These are phyloP conservation scores for Anisodus tanguticus DNA, from an alignment of 257 asterid genomes.

Conservation along the genomic window DNA sequence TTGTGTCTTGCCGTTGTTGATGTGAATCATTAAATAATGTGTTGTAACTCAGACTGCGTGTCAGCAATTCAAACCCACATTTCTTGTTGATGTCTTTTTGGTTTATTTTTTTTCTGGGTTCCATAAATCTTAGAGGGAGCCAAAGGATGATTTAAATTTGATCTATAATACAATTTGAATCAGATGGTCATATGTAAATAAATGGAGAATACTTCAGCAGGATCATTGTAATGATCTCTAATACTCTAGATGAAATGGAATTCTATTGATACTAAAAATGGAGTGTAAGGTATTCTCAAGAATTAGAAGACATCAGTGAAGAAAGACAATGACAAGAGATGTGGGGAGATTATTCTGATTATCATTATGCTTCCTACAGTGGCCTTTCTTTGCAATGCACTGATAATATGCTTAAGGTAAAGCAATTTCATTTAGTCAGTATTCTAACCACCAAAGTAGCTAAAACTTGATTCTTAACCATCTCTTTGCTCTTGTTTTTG, in stretches of 20 bases:
- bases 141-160: background rate
- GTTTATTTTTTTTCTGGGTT: background rate
- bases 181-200: background rate
- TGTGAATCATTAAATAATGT: background rate
- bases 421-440: background rate
- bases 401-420: no score
- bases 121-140: background rate
- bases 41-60: constrained; percentile 12
- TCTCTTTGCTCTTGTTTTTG: no score
- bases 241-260: background rate
- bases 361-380: no score
- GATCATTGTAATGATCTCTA: background rate
- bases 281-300: background rate
- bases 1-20: background rate
- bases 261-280: background rate
- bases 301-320: background rate
- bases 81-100: background rate
- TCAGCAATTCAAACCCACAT: background rate
- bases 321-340: background rate
- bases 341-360: no score
- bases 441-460: background rate
- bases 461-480: no score
- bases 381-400: no score
- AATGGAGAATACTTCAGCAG: background rate
- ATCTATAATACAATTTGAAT: background rate